Evolutionary conservation across 139 green algal species (phyloP).

Genomic region (Tetradesmus obliquus): DNA sequence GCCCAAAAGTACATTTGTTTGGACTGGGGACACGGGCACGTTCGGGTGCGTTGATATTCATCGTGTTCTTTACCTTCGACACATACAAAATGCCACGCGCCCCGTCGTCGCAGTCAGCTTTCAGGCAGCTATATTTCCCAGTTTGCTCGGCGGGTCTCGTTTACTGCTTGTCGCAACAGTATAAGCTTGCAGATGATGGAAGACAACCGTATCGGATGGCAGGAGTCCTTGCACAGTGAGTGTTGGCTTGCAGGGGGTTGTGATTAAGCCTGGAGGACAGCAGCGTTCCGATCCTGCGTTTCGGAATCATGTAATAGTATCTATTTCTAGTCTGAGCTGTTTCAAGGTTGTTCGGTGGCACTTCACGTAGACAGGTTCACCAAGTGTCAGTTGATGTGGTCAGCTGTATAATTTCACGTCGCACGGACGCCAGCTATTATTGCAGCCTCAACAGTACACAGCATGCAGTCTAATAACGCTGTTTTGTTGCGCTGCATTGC

Average conservation of each 20-base stretch:
- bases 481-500: background rate
- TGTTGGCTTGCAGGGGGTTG: background rate
- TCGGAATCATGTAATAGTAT: background rate
- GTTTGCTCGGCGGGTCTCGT: background rate
- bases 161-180: background rate
- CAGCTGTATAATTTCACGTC: background rate
- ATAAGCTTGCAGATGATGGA: background rate
- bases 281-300: background rate
- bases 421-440: no score
- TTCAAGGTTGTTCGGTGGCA: background rate
- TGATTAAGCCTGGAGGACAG: background rate
- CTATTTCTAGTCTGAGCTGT: background rate
- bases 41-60: background rate
- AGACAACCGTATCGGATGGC: background rate
- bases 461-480: background rate
- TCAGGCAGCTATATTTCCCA: background rate
- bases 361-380: background rate
- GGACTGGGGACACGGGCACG: background rate
- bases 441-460: no score
- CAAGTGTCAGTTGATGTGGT: background rate
- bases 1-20: background rate
- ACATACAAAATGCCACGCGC: background rate
- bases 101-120: background rate
- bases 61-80: background rate
- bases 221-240: background rate